These are phyloP conservation scores for Suhomyces prunicola DNA, from an alignment of 805 yeast genomes.

Conservation along the genomic window DNA sequence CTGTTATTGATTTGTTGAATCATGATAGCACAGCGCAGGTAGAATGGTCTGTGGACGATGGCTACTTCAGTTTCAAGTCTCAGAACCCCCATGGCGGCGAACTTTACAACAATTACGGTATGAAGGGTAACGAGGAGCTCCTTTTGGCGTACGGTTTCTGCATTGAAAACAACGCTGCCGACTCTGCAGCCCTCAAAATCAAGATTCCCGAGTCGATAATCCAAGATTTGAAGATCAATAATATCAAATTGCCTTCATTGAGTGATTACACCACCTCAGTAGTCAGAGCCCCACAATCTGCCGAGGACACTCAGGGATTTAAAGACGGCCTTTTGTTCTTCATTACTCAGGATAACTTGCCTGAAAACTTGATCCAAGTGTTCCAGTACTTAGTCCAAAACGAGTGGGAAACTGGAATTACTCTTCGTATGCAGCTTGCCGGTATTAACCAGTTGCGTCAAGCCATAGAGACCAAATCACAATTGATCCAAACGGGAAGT, in stretches of 20 bases:
- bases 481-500: constrained; percentile 18
- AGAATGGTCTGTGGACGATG: constrained; percentile 50
- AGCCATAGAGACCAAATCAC: constrained; percentile 51
- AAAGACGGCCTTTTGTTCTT: constrained; percentile 40
- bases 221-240: constrained; percentile 29
- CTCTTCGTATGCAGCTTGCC: constrained; percentile 56
- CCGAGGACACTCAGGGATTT: constrained; percentile 4
- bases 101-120: constrained; percentile 80
- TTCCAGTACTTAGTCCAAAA: constrained; percentile 54
- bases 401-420: constrained; percentile 43
- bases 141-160: constrained; percentile 82
- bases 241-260: constrained; percentile 36
- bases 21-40: constrained; percentile 63
- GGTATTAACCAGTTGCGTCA: constrained; percentile 54
- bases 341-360: constrained; percentile 33
- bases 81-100: constrained; percentile 33
- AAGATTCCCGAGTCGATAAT: constrained; percentile 42
- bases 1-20: constrained; percentile 75
- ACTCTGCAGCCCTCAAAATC: constrained; percentile 57
- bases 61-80: constrained; percentile 42
- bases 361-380: constrained; percentile 45
- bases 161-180: constrained; percentile 53
- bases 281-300: constrained; percentile 2
- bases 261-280: constrained; percentile 40
- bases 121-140: constrained; percentile 81